A percentile compares a stretch with the other conserved stretches of the same genome.
phyloP scores from a whole-genome alignment of 345 rosid species.

The Lumnitzera littorea region DNA sequence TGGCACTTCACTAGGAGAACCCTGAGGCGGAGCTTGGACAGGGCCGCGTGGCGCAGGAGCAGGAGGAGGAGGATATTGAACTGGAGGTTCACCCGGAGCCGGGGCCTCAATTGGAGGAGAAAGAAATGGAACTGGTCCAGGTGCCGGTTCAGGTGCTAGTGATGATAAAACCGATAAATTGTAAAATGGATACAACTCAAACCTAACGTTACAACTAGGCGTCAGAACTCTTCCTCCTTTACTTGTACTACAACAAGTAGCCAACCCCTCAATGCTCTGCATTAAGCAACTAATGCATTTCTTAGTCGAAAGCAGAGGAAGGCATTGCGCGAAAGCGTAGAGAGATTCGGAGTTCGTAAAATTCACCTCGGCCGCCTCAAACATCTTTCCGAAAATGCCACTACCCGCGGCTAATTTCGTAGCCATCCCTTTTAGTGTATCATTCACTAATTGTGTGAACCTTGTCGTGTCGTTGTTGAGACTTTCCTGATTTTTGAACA shows the following conservation, averaged over 20 bases:
- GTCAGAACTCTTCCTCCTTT: slow-evolving; percentile 1
- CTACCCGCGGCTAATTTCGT: too few relatives aligned
- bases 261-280: not conserved
- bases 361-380: not conserved
- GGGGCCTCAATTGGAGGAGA: too few relatives aligned
- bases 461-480: too few relatives aligned
- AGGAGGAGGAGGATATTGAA: too few relatives aligned
- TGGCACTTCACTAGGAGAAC: too few relatives aligned
- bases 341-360: not conserved
- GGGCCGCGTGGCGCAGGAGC: too few relatives aligned
- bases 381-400: not conserved
- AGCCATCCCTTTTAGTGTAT: too few relatives aligned
- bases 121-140: not conserved
- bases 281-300: not conserved
- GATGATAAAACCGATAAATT: not conserved
- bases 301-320: not conserved
- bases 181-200: slow-evolving; percentile 2
- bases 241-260: not conserved
- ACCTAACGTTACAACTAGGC: slow-evolving; percentile 7
- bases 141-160: not conserved
- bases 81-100: too few relatives aligned
- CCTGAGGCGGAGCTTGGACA: too few relatives aligned
- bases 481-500: too few relatives aligned
- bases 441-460: too few relatives aligned
- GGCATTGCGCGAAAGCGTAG: slow-evolving; percentile 4